Percentiles rank a stretch among this genome's conserved stretches.
phyloP scores from a whole-genome alignment of 75 land plant species.

The Larix kaempferi region DNA sequence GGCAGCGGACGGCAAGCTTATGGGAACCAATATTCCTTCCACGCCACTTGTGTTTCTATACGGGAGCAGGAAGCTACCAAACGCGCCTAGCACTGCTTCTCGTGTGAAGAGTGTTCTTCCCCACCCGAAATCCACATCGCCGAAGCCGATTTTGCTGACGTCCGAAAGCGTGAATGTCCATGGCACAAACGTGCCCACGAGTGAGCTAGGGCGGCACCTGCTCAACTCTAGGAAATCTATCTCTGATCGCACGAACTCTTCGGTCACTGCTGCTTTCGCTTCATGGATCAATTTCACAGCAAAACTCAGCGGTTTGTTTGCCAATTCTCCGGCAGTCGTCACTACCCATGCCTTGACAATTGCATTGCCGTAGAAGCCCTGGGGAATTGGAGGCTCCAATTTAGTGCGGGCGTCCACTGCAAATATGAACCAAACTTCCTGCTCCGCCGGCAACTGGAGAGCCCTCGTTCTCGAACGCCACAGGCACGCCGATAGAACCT shows the following conservation, averaged over 20 bases:
- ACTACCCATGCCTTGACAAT: slow-evolving; percentile 52
- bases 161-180: slow-evolving; percentile 33
- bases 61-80: background rate
- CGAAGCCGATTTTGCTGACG: slow-evolving; percentile 25
- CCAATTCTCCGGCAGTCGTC: slow-evolving; percentile 41
- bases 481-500: slow-evolving; percentile 37
- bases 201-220: slow-evolving; percentile 17
- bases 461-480: slow-evolving; percentile 52
- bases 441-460: slow-evolving; percentile 16
- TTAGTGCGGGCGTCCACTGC: background rate
- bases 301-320: slow-evolving; percentile 32
- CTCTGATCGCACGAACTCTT: slow-evolving; percentile 62
- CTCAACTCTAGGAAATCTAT: slow-evolving; percentile 52
- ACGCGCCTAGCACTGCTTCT: background rate
- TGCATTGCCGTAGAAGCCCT: slow-evolving; percentile 29
- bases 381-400: slow-evolving; percentile 32
- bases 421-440: slow-evolving; percentile 1
- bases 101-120: slow-evolving; percentile 19
- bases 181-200: slow-evolving; percentile 7
- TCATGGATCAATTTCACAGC: slow-evolving; percentile 53
- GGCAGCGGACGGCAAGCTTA: slow-evolving; percentile 31
- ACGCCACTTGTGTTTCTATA: slow-evolving; percentile 12
- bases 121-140: slow-evolving; percentile 49
- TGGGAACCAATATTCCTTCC: slow-evolving; percentile 27
- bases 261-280: slow-evolving; percentile 46